Conservation (phyloP, 345 rosid species). For the Ricinus communis region DNA sequence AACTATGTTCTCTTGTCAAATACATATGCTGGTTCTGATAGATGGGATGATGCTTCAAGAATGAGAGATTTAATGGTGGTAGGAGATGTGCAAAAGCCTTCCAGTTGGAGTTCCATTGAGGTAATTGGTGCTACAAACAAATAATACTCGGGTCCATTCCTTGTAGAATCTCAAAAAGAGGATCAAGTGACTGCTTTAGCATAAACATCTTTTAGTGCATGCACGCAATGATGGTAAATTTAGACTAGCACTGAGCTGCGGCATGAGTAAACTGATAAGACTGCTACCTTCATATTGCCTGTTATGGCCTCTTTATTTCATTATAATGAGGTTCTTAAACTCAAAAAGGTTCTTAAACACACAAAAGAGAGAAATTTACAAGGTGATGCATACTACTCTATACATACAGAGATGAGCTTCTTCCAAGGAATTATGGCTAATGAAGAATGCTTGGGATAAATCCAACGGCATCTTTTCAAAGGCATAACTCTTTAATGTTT, state of each 20-base stretch:
- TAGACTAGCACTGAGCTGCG: neutral
- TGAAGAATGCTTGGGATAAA: conserved; percentile 1
- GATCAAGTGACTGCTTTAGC: neutral
- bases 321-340: too few species aligned
- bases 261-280: neutral
- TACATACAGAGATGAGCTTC: neutral
- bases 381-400: neutral
- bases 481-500: neutral
- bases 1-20: conserved; percentile 22
- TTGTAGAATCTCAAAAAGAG: neutral
- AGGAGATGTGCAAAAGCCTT: conserved; percentile 17
- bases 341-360: too few species aligned
- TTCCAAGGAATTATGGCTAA: neutral
- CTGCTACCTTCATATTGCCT: neutral
- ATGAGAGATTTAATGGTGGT: conserved; percentile 18
- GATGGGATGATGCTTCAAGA: conserved; percentile 21
- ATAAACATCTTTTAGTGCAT: neutral
- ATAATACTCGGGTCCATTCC: conserved; percentile 1
- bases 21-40: conserved; percentile 22
- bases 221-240: neutral
- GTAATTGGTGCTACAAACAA: conserved; percentile 13
- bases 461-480: neutral
- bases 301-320: too few species aligned
- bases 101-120: conserved; percentile 28
- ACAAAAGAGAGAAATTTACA: too few species aligned